Evolutionary conservation across 2,329 filamentous ascomycete species (phyloP), one percentile per base, ranked within the genome.

Genomic region (Chaetomium sp.): DNA sequence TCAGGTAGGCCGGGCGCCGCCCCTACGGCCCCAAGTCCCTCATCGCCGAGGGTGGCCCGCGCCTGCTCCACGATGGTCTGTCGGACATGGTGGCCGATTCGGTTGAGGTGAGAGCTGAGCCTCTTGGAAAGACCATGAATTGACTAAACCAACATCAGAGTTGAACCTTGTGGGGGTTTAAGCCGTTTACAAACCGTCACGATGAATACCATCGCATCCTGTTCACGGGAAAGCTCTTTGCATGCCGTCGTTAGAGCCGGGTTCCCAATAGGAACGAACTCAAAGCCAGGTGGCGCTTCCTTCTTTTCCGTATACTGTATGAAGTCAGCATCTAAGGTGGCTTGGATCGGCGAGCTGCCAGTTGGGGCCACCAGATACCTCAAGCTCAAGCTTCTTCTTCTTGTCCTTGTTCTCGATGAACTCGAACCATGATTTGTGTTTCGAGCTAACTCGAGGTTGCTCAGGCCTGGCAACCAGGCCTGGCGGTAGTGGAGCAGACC

Each of bases 131-230:
- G 62, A 46, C 71, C 63, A 42, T 67, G 67, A 35, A 35, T n/a
- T 4, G 66, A 64, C 46, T 69, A 68, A 46, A 34, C 10, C 38
- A 34, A 46, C 14, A 14, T 61, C 41, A 67, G 62, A 59, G 47
- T 33, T 14, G 42, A 37, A 19, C 47, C 27, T 37, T 52, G 49
- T 36, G 33, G 40, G 33, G 27, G 35, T 33, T 36, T n/a, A 11
- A 27, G 11, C 6, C 48, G 41, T 41, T 44, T 12, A 69, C 79
- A 62, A 75, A 85, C 83, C 64, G 82, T 83, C 48, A 87, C 83
- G 56, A 86, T 85, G 62, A 84, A 86, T 12, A 86, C 80, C 78
- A 84, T 80, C 45, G 80, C 81, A 62, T 77, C 82, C 50, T 75
- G 73, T 62, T 84, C 79, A 60, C 84, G 76, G 1, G 83, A 86